A percentile compares a stretch with the other conserved stretches of the same genome.
phyloP scores from a whole-genome alignment of 2,329 filamentous ascomycete genomes.

The Tympanopsis confertula region DNA sequence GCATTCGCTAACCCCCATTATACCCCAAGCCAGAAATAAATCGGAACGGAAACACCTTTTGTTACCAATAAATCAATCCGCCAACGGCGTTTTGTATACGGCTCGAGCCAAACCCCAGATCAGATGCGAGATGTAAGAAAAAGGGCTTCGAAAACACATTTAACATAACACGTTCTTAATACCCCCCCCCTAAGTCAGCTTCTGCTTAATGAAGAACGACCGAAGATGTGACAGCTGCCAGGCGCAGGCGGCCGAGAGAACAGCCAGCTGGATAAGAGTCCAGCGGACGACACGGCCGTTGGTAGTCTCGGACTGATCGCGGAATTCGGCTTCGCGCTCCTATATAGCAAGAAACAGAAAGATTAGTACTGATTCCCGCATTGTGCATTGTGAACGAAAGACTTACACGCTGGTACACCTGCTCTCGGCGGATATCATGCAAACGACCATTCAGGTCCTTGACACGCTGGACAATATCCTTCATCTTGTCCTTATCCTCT shows the following conservation, averaged over 20 bases:
- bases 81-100: no score
- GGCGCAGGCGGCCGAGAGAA: conserved; percentile 58
- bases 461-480: conserved; percentile 58
- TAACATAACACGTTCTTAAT: no score
- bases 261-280: conserved; percentile 56
- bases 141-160: no score
- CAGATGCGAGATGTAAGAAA: no score
- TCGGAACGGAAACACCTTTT: no score
- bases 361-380: no score
- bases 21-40: no score
- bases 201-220: conserved; percentile 73
- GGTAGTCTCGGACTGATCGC: conserved; percentile 63
- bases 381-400: no score
- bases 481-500: conserved; percentile 60
- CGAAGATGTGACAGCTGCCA: conserved; percentile 66
- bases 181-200: conserved; percentile 52
- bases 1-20: no score
- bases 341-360: conserved; percentile 15
- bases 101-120: no score
- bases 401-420: conserved; percentile 61
- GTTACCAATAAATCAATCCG: no score
- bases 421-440: conserved; percentile 60
- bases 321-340: conserved; percentile 67
- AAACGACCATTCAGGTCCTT: conserved; percentile 58
- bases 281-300: conserved; percentile 62